Percentiles rank a stretch among this genome's conserved stretches.
Conservation (phyloP, 1,139 yeast genomes). For the Nakaseomyces bracarensis region DNA sequence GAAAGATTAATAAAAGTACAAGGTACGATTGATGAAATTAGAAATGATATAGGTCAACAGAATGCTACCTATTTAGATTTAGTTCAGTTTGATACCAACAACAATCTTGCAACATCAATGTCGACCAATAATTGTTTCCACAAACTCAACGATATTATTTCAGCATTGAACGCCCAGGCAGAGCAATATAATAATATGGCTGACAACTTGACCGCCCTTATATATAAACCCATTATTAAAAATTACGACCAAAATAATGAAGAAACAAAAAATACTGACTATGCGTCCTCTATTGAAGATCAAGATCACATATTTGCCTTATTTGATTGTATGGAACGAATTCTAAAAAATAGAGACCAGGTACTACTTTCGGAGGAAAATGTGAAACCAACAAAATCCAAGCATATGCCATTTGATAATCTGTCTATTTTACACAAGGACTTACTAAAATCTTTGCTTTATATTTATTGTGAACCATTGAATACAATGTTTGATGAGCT, state of each 20-base stretch:
- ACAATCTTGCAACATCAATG: constrained; percentile 17
- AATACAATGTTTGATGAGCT: constrained; percentile 25
- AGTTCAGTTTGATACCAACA: constrained; percentile 13
- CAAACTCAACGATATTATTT: not conserved
- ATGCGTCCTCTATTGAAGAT: constrained; percentile 58
- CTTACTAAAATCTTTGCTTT: constrained; percentile 14
- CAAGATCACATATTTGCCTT: constrained; percentile 66
- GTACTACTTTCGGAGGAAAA: constrained; percentile 35
- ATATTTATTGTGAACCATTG: constrained; percentile 23
- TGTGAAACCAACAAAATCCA: constrained; percentile 16
- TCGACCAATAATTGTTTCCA: not conserved
- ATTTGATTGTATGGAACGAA: constrained; percentile 50
- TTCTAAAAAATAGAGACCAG: constrained; percentile 49
- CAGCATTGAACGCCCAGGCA: constrained; percentile 48
- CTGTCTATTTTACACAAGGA: constrained; percentile 22
- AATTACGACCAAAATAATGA: constrained; percentile 40
- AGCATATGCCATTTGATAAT: constrained; percentile 15
- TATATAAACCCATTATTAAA: constrained; percentile 40
- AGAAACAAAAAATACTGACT: constrained; percentile 57
- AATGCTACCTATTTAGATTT: constrained; percentile 21
- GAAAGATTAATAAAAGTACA: constrained; percentile 23
- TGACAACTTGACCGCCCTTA: constrained; percentile 37
- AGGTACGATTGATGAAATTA: constrained; percentile 19
- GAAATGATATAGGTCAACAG: constrained; percentile 13
- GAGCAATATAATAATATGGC: constrained; percentile 49